Conservation (phyloP, 2,329 filamentous ascomycete genomes). For the Penicillium sp. region DNA sequence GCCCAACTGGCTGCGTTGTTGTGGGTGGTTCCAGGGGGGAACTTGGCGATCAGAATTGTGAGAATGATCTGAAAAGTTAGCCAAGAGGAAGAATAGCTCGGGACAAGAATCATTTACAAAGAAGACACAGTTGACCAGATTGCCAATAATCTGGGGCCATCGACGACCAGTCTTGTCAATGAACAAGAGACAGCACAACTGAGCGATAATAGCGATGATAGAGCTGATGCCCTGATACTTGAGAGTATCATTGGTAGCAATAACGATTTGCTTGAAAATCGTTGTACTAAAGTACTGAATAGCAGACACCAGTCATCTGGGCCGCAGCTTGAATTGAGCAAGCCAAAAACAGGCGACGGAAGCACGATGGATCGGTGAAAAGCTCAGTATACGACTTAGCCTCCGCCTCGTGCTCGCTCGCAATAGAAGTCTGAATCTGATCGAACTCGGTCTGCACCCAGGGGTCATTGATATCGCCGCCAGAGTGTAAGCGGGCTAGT, state of each 20-base stretch:
- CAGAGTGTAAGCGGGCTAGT: constrained; percentile 70
- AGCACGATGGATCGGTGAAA: constrained; percentile 67
- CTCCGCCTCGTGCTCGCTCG: constrained; percentile 68
- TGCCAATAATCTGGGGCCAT: constrained; percentile 73
- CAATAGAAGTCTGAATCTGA: constrained; percentile 70
- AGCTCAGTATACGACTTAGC: constrained; percentile 73
- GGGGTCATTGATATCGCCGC: constrained; percentile 67
- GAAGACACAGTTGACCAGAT: constrained; percentile 69
- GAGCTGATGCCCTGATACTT: neutral
- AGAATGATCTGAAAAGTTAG: neutral
- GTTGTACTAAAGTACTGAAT: constrained; percentile 73
- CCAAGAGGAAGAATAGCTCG: neutral
- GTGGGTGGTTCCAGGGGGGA: constrained; percentile 60
- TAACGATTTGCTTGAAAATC: constrained; percentile 65
- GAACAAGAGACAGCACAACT: constrained; percentile 67
- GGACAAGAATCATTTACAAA: neutral
- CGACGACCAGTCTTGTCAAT: constrained; percentile 73
- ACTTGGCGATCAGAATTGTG: constrained; percentile 45
- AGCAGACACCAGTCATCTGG: constrained; percentile 76
- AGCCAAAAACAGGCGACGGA: constrained; percentile 73
- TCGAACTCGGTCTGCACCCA: constrained; percentile 75
- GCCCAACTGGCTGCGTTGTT: constrained; percentile 45
- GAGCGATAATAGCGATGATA: constrained; percentile 38
- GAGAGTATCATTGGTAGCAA: neutral
- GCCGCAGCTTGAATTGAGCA: constrained; percentile 70